Conservation (phyloP, 164 flowering plant genomes). For the Tetracentron sinense region DNA sequence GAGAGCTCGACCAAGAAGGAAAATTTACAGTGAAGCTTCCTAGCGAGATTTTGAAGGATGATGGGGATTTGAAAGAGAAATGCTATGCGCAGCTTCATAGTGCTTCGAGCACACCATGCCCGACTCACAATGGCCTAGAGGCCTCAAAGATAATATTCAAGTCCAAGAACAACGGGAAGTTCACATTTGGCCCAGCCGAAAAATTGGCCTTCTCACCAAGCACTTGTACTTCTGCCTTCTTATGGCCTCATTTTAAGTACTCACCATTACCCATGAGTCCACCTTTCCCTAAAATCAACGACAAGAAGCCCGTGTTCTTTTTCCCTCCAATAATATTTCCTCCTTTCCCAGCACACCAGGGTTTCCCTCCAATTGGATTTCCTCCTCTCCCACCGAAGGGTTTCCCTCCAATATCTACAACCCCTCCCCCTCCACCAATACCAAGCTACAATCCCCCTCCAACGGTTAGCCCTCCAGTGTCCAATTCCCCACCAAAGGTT, state of each 20-base stretch:
- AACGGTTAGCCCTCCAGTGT: conserved; percentile 8
- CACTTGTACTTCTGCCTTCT: conserved; percentile 58
- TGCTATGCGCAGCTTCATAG: conserved; percentile 76
- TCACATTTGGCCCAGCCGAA: conserved; percentile 35
- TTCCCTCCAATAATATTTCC: conserved; percentile 21
- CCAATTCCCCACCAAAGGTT: too few species aligned
- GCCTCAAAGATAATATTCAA: conserved; percentile 44
- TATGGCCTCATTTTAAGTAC: conserved; percentile 52
- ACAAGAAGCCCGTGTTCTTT: conserved; percentile 2
- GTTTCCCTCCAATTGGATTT: too few species aligned
- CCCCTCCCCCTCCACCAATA: too few species aligned
- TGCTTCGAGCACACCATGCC: conserved; percentile 53
- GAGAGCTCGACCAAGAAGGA: conserved; percentile 60
- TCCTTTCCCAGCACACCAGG: too few species aligned
- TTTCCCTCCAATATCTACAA: not conserved
- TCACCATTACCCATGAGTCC: conserved; percentile 28
- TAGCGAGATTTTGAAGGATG: conserved; percentile 30
- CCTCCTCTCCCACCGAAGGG: too few species aligned
- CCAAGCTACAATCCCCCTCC: conserved; percentile 14
- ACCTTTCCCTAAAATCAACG: conserved; percentile 9
- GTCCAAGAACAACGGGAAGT: conserved; percentile 39
- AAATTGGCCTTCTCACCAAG: conserved; percentile 50
- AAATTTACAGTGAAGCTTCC: conserved; percentile 60
- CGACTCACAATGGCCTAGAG: conserved; percentile 46
- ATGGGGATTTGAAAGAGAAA: conserved; percentile 54